A percentile compares a stretch with the other conserved stretches of the same genome.
Conservation (phyloP, 495 filamentous ascomycete species). For the Pyrenula aspistea region DNA sequence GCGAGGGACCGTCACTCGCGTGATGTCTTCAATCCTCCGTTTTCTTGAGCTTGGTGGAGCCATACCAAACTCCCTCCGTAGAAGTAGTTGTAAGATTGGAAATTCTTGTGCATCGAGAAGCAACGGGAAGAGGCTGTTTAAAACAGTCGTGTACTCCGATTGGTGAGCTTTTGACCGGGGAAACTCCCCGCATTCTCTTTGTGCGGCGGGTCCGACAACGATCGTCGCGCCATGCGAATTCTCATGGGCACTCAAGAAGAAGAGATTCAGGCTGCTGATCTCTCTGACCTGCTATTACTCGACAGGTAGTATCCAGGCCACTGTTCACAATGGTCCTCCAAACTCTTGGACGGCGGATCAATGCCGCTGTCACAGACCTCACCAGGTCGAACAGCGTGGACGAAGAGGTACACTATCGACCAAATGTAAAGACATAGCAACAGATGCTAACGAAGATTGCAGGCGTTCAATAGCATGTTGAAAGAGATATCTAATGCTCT, state of each 20-base stretch:
- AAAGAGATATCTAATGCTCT: slow-evolving; percentile 94
- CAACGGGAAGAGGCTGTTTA: neutral
- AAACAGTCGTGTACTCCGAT: neutral
- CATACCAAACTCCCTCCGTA: slow-evolving; percentile 20
- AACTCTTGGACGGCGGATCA: slow-evolving; percentile 97
- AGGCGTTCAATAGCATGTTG: slow-evolving; percentile 97
- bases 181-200: neutral
- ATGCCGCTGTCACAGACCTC: slow-evolving; percentile 87
- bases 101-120: neutral
- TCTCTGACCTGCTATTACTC: too few relatives aligned
- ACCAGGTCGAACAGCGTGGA: slow-evolving; percentile 85
- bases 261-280: too few relatives aligned
- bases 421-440: slow-evolving; percentile 6
- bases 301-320: too few relatives aligned
- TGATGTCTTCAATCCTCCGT: slow-evolving; percentile 45
- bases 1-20: slow-evolving; percentile 38
- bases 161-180: neutral
- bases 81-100: too few relatives aligned
- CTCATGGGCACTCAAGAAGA: too few relatives aligned
- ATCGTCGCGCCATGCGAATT: too few relatives aligned
- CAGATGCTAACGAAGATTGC: too few relatives aligned
- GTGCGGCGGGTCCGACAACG: neutral
- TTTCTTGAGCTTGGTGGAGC: slow-evolving; percentile 37
- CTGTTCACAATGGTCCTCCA: slow-evolving; percentile 76
- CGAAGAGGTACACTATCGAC: slow-evolving; percentile 68